Base-by-base conservation (phyloP, 169 alveolate genomes). In the Cryptosporidium canis region DNA sequence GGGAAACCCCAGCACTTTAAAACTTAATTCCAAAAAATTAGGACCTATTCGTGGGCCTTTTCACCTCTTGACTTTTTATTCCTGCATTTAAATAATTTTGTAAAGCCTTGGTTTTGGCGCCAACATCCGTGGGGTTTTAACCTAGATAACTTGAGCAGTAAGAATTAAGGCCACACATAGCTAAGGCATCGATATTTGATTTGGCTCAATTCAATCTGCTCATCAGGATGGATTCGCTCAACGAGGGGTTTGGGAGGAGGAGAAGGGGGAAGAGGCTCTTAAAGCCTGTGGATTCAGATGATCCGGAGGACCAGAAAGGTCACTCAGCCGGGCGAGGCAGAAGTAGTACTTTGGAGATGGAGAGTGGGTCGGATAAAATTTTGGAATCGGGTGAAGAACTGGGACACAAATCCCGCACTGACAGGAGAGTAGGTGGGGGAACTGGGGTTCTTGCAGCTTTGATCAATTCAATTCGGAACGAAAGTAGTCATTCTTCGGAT, bases 381-480 rank as follows among this genome's bases (percentile, higher is more conserved):
- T 12, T 27, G 35, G 11, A 6, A 51, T 18, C 35, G n/a, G 16
- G 7, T 18, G 63, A 51, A 3, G 18, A 0, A 1, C 0, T 18
- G 29, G 63, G 39, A 7, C 41, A 14, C 3, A 16, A 1, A 51
- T 47, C 31, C 31, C 44, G 35, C 24, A 70, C 11, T 2, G 33
- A n/a, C 4, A 33, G 31, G 9, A 70, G 39, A 0, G 39, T 21
- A 51, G 33, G n/a, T 51, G 48, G 27, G 29, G 67, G 24, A 51
- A 14, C n/a, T 1, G 67, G 84, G 29, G 84, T 70, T 29, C 64
- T 70, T 12, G 51, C 55, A 27, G 39, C 84, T 14, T 70, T 70
- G 35, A 27, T 70, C 33, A 37, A 70, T 44, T 70, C 67, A 29
- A 47, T 70, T 16, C n/a, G 44, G 27, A 24, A 70, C 24, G 14